These are phyloP conservation scores for Vicia villosa DNA, from an alignment of 306 rosid species.

Conservation along the genomic window DNA sequence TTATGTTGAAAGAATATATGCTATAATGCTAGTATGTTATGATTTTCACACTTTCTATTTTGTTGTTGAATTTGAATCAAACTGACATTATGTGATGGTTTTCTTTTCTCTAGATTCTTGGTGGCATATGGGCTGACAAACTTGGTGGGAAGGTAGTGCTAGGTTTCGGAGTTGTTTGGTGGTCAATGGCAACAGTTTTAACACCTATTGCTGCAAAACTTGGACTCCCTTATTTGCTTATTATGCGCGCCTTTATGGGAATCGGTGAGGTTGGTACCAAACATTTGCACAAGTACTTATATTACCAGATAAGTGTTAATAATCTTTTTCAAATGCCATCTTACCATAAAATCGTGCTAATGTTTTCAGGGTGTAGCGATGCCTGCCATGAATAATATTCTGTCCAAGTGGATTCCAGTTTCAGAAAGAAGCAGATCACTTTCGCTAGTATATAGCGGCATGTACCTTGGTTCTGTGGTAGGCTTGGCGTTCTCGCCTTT, in stretches of 20 bases:
- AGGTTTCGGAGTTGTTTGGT: constrained; percentile 95
- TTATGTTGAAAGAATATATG: not conserved
- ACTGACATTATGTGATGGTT: not conserved
- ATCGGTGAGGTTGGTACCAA: constrained; percentile 80
- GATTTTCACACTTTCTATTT: too few relatives aligned
- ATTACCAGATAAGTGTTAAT: not conserved
- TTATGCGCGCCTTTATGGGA: constrained; percentile 92
- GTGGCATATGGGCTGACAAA: constrained; percentile 99
- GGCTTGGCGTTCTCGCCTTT: constrained; percentile 86
- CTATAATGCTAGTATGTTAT: too few relatives aligned
- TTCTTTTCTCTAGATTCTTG: constrained; percentile 62
- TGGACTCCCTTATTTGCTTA: constrained; percentile 82
- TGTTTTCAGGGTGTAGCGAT: constrained; percentile 91
- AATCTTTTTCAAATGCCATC: not conserved
- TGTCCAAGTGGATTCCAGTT: constrained; percentile 95
- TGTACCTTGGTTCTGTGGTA: constrained; percentile 95
- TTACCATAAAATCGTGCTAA: not conserved
- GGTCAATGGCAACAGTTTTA: constrained; percentile 88
- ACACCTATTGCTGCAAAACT: constrained; percentile 88
- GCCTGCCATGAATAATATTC: constrained; percentile 97
- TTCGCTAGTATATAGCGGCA: constrained; percentile 91
- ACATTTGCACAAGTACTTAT: not conserved
- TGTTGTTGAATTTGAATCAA: too few relatives aligned
- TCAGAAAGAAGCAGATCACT: constrained; percentile 98
- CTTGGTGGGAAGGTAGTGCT: constrained; percentile 89